Base-by-base conservation (phyloP, 768 basidiomycete species). In the Pulveroboletus ravenelii region DNA sequence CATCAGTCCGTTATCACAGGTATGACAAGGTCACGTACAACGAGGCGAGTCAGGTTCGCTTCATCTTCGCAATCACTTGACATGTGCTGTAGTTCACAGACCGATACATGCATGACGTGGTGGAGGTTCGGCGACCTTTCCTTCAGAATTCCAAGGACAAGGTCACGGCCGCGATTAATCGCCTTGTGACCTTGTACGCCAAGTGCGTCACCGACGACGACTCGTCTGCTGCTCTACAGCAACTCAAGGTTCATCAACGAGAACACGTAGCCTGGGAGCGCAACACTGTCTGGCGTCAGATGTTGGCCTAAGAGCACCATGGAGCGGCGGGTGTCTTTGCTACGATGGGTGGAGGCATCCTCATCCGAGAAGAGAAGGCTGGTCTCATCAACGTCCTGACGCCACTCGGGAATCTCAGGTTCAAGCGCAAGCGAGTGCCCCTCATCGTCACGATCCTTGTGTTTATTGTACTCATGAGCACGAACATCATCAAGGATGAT, bases 181-280 rank as follows among this genome's bases (percentile, higher is more conserved):
- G 72, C 7, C 78, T 97, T 15, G 67, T 87, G 17, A 76, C 80
- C 15, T 68, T 94, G 13, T 97, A 96, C 64, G 78, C 93, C 18
- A 85, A 87, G 59, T 92, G 95, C 55, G 88, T 94, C 29, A 84
- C 89, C 0, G 76, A 74, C 2, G 87, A 84, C 9, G 88, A 97
- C 67, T 61, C 70, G 18, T 68, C 73, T 2, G 64, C 78, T n/a
- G 94, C 94, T 0, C 78, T 81, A 37, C 84, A 89, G 56, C 89
- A 95, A 63, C 79, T 99, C 40, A 82, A 84, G 54, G 76, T 92
- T 14, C 84, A 93, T 65, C 85, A 94, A 50, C 83, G 92, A 17
- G 93, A 97, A 68, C 87, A 92, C 63, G 88, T 95, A 54, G 94
- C 95, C 3, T 95, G 94, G 84, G 95, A 98, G 62, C 81, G 96